A percentile compares a stretch with the other conserved stretches of the same genome.
Conservation (phyloP, 2,329 filamentous ascomycete genomes). For the Leptoxyphium fumago region DNA sequence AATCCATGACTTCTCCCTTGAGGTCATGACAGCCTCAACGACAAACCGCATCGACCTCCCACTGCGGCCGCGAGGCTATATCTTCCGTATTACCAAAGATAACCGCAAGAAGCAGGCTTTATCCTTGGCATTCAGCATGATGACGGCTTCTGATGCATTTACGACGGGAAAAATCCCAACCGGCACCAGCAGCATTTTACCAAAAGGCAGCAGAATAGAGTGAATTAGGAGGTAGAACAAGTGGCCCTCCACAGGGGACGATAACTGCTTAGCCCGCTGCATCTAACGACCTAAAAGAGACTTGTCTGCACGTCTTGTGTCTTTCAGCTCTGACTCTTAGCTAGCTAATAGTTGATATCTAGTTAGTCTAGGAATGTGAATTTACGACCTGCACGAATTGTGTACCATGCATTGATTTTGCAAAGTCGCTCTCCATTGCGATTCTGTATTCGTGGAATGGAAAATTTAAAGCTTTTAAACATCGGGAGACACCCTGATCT, state of each 20-base stretch:
- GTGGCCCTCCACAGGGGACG: slow-evolving; percentile 15
- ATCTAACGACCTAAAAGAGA: neutral
- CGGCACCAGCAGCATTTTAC: slow-evolving; percentile 7
- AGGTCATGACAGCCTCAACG: neutral
- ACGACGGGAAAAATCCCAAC: slow-evolving; percentile 3
- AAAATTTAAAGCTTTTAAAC: too few relatives aligned
- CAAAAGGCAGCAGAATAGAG: slow-evolving; percentile 1
- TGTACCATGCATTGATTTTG: too few relatives aligned
- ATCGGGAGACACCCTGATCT: too few relatives aligned
- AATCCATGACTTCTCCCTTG: neutral
- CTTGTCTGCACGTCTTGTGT: too few relatives aligned
- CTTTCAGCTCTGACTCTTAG: too few relatives aligned
- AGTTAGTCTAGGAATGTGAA: too few relatives aligned
- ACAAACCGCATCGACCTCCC: neutral
- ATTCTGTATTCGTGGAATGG: too few relatives aligned
- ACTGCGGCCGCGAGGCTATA: neutral
- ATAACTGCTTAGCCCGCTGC: neutral
- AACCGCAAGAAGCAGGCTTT: slow-evolving; percentile 6
- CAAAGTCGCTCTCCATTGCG: too few relatives aligned
- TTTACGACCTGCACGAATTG: too few relatives aligned
- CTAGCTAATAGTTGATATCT: too few relatives aligned
- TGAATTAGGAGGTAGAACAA: slow-evolving; percentile 16
- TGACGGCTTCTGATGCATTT: too few relatives aligned
- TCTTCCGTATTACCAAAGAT: slow-evolving; percentile 8
- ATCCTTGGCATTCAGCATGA: too few relatives aligned